A percentile compares a stretch with the other conserved stretches of the same genome.
These are phyloP conservation scores for Globisporangium heterothallicum DNA, from an alignment of 352 stramenopile species.

Conservation along the genomic window DNA sequence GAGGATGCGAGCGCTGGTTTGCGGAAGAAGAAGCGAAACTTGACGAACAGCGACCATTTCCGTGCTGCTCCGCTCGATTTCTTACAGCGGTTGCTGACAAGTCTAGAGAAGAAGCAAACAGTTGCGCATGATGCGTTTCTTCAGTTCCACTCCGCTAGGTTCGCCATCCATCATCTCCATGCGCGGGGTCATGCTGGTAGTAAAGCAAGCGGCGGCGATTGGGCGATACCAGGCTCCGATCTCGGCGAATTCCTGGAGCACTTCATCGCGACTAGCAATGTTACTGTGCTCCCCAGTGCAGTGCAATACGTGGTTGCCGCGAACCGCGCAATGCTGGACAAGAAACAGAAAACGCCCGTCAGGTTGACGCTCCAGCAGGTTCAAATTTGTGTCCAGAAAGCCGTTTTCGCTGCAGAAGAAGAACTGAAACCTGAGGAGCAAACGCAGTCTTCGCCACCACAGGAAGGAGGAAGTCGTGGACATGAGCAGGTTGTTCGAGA, in stretches of 20 bases:
- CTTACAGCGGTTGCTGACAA: constrained; percentile 14
- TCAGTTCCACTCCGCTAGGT: constrained; percentile 17
- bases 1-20: neutral
- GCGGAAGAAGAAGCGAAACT: neutral
- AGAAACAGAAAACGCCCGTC: constrained; percentile 13
- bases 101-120: constrained; percentile 12
- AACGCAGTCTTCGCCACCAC: neutral
- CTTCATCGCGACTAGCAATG: constrained; percentile 14
- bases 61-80: constrained; percentile 9
- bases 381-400: constrained; percentile 22
- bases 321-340: constrained; percentile 17
- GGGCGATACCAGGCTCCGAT: constrained; percentile 19
- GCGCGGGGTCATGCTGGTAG: neutral
- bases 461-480: neutral
- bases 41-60: constrained; percentile 13
- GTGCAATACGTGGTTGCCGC: constrained; percentile 20
- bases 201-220: constrained; percentile 5
- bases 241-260: constrained; percentile 20
- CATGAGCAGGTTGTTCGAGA: neutral
- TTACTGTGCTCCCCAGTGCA: constrained; percentile 23
- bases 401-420: constrained; percentile 23
- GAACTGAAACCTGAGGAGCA: neutral
- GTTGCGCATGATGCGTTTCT: constrained; percentile 13
- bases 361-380: constrained; percentile 21
- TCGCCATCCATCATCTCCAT: neutral